Base-by-base conservation (phyloP, 2,329 filamentous ascomycete genomes). In the Nannizzia gypsea region DNA sequence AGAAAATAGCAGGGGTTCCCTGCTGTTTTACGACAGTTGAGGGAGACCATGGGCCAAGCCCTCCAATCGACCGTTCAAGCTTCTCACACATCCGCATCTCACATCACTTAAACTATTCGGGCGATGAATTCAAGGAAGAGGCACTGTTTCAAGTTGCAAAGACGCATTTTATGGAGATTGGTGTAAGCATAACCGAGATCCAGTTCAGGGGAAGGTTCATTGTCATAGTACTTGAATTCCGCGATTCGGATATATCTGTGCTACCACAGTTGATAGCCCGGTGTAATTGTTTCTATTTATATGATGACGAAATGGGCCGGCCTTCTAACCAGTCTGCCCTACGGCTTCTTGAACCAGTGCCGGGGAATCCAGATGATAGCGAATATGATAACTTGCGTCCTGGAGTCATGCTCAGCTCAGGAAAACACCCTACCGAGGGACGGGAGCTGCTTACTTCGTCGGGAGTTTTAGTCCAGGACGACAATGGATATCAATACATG, bases 1-100 rank as follows among this genome's bases (percentile, higher is more conserved):
- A 63, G 44, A 69, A 66, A 28, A 66, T 68, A 4, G 66, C 66
- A 48, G 64, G 17, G 66, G 36, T 60, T 64, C 63, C 46, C 3
- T 24, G 36, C 26, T 61, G 57, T 36, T 56, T 61, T 26, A 40
- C 60, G 17, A 54, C 60, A 6, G 57, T 56, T 20, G 11, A 17
- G 8, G 31, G 24, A 52, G 58, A 59, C 11, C 24, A 24, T 34
- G 63, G 63, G 1, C 60, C 63, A 1, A 48, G 54, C 13, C 11
- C 54, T 15, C 61, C 61, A 20, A 58, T 61, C 13, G n/a, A 57
- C 13, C 59, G 38, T 13, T 11, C 36, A 26, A 60, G 48, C 44
- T 56, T 20, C 6, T 62, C 59, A 2, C 24, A 24, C 3, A 61
- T 61, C 24, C 15, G 9, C 2, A 9, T 62, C 5, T 46, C 40